Conservation (phyloP, 2,329 filamentous ascomycete species). For the Pseudogymnoascus sp. region DNA sequence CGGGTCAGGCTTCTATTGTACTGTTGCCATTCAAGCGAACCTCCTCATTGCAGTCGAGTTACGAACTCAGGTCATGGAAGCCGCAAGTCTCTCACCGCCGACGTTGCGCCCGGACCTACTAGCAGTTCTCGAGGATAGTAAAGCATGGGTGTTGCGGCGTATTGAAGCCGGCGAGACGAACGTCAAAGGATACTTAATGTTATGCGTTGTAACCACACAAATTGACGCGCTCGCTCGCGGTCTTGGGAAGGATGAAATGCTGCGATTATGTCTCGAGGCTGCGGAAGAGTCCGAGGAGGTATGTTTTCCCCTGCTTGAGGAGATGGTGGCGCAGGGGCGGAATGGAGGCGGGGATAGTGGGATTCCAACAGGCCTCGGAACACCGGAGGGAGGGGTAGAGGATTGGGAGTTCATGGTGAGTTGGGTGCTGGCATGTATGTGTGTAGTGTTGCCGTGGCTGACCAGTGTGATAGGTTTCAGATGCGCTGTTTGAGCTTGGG, state of each 20-base stretch:
- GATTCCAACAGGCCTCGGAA: slow-evolving; percentile 24
- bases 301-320: slow-evolving; percentile 33
- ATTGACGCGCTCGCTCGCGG: slow-evolving; percentile 39
- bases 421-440: slow-evolving; percentile 11
- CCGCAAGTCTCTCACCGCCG: slow-evolving; percentile 34
- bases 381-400: slow-evolving; percentile 28
- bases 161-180: slow-evolving; percentile 41
- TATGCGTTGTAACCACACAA: slow-evolving; percentile 36
- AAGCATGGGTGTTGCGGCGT: slow-evolving; percentile 32
- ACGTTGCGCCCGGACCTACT: slow-evolving; percentile 39
- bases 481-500: slow-evolving; percentile 26
- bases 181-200: slow-evolving; percentile 35
- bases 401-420: slow-evolving; percentile 41
- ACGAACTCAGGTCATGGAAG: slow-evolving; percentile 36
- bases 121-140: slow-evolving; percentile 37
- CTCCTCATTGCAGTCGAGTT: slow-evolving; percentile 39
- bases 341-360: slow-evolving; percentile 15
- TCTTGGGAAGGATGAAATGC: slow-evolving; percentile 31
- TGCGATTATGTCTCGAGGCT: slow-evolving; percentile 32
- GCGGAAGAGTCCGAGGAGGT: slow-evolving; percentile 34
- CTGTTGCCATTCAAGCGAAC: slow-evolving; percentile 31
- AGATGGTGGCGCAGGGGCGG: slow-evolving; percentile 23
- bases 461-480: slow-evolving; percentile 26
- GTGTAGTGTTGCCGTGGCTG: slow-evolving; percentile 8
- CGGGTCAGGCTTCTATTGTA: slow-evolving; percentile 39